Evolutionary conservation across 2,329 filamentous ascomycete genomes (phyloP).

Genomic region (Chaetomiaceae sp.): DNA sequence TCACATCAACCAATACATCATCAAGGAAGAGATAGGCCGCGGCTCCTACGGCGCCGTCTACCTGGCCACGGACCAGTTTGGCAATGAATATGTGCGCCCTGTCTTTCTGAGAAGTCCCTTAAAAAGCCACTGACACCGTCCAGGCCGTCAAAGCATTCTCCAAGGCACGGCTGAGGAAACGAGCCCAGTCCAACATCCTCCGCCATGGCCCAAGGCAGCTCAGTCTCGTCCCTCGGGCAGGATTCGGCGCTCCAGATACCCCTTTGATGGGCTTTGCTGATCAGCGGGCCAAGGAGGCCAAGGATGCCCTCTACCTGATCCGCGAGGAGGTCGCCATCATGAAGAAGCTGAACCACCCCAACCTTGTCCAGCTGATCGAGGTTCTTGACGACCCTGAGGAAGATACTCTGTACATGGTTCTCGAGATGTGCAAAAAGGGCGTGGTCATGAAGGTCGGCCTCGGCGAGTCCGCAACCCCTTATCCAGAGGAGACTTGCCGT

Average conservation of each 20-base stretch:
- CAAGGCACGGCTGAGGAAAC: slow-evolving; percentile 82
- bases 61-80: slow-evolving; percentile 83
- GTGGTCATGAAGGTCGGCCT: slow-evolving; percentile 94
- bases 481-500: slow-evolving; percentile 75
- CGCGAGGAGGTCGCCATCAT: slow-evolving; percentile 97
- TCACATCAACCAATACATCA: slow-evolving; percentile 90
- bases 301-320: slow-evolving; percentile 75
- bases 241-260: slow-evolving; percentile 25
- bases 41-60: slow-evolving; percentile 95
- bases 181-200: slow-evolving; percentile 84
- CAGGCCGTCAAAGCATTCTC: slow-evolving; percentile 98
- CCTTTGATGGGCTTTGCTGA: slow-evolving; percentile 29
- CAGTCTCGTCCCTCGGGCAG: slow-evolving; percentile 22
- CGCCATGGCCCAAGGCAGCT: slow-evolving; percentile 25
- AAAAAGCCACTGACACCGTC: slow-evolving; percentile 7
- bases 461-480: slow-evolving; percentile 77
- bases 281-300: slow-evolving; percentile 56
- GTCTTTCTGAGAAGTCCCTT: background rate
- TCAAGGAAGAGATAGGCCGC: slow-evolving; percentile 92
- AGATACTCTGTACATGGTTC: slow-evolving; percentile 95
- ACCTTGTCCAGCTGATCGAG: slow-evolving; percentile 89
- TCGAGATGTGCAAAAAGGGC: slow-evolving; percentile 98
- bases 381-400: slow-evolving; percentile 93
- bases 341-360: slow-evolving; percentile 95
- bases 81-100: slow-evolving; percentile 78